Conservation (phyloP, 768 basidiomycete genomes). For the Leucocoprinus birnbaumii region DNA sequence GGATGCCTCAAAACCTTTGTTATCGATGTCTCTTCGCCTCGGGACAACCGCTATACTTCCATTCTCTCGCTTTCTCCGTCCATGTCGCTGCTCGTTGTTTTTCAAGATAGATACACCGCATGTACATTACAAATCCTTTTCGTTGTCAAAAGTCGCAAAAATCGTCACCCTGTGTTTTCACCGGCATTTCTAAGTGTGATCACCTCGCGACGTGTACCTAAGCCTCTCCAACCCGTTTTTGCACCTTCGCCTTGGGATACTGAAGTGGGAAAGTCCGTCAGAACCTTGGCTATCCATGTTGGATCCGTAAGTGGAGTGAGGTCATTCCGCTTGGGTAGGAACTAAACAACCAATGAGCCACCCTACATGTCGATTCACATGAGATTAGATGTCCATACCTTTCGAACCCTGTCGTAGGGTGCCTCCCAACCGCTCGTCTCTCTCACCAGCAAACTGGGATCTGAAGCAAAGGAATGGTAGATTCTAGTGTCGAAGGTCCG, state of each 20-base stretch:
- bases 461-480: conserved; percentile 76
- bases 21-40: background rate
- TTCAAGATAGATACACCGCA: conserved; percentile 6
- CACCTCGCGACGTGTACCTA: conserved; percentile 66
- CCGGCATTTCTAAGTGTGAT: conserved; percentile 25
- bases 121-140: conserved; percentile 9
- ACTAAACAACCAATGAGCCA: conserved; percentile 33
- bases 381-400: conserved; percentile 42
- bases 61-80: conserved; percentile 1
- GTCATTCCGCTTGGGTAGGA: conserved; percentile 72
- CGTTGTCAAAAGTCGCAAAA: background rate
- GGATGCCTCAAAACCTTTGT: too few relatives aligned
- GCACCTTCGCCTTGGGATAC: conserved; percentile 61
- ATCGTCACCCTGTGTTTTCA: background rate
- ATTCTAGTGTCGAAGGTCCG: conserved; percentile 85
- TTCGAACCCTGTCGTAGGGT: conserved; percentile 76
- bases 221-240: conserved; percentile 81
- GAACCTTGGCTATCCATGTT: conserved; percentile 72
- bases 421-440: conserved; percentile 92
- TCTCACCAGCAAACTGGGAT: conserved; percentile 63
- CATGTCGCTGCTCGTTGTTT: background rate
- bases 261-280: conserved; percentile 59
- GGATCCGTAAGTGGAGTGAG: conserved; percentile 86
- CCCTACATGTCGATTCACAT: too few relatives aligned
- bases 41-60: background rate